Base-by-base conservation (phyloP, 208 protist genomes). In the Leishmania guyanensis region DNA sequence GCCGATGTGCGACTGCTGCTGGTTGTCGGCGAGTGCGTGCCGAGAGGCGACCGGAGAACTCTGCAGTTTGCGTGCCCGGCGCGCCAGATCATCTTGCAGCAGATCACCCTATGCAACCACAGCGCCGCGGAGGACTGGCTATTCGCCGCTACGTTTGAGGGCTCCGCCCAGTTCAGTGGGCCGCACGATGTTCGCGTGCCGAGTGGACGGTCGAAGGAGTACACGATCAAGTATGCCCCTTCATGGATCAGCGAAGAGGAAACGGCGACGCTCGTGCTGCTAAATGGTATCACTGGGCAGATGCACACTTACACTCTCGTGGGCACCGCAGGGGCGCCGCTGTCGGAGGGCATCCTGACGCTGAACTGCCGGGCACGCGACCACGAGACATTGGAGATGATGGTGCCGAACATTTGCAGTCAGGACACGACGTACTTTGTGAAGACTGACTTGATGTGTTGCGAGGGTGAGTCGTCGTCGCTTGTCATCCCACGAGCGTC, bases 11-110 rank as follows among this genome's bases (percentile, higher is more conserved):
- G 98, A 48, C 75, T 98, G 10, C 84, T 98, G 68, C 89, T 87
- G 2, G n/a, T 99, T 43, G 80, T 79, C 10, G 97, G 96, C 22
- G 93, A 92, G 73, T 95, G 92, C 81, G 89, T 95, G 46, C 89
- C 95, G 39, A 86, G 84, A 14, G 94, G 95, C 12, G 90, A 95
- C 71, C 83, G 86, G 62, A 85, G 89, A n/a, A 83, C 89, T 72
- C 82, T 99, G 69, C 93, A 95, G 51, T 98, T 99, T 85, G 64
- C 74, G 53, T 96, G 94, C 76, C 89, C 95, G 26, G 96, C 96
- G 8, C 88, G 98, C 8, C 92, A 98, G 82, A 84, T 58, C 71
- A 96, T 99, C 79, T 82, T 83, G 39, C 98, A 99, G 83, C 90
- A 98, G 29, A 91, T 99, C 70, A 91, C 93, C 29, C 85, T 99